Conservation (phyloP, 2,329 filamentous ascomycete genomes). For the Xylariaceae sp. region DNA sequence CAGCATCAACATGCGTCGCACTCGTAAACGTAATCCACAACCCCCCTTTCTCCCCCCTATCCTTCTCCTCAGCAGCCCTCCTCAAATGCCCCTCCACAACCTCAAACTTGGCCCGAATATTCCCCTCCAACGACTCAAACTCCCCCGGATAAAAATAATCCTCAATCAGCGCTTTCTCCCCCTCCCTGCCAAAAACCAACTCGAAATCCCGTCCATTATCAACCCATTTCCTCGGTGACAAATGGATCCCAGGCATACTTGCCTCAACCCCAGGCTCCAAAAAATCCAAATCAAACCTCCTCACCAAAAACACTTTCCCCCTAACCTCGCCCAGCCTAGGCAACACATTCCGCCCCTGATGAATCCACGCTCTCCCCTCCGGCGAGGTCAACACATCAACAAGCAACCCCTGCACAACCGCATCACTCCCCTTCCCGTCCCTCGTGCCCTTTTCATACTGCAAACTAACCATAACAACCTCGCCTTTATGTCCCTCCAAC, state of each 20-base stretch:
- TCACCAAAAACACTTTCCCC: constrained; percentile 36
- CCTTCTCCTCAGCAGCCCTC: constrained; percentile 35
- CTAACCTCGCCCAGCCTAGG: constrained; percentile 21
- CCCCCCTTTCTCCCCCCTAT: constrained; percentile 16
- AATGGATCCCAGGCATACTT: constrained; percentile 42
- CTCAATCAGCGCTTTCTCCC: constrained; percentile 42
- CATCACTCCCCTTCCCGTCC: constrained; percentile 32
- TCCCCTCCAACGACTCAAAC: constrained; percentile 31
- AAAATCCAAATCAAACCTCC: constrained; percentile 39
- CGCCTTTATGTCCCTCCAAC: constrained; percentile 42
- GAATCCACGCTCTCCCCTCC: constrained; percentile 37
- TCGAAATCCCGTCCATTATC: constrained; percentile 39
- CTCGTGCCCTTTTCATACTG: constrained; percentile 41
- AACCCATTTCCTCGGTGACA: constrained; percentile 40
- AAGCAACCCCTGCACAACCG: constrained; percentile 35
- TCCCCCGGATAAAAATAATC: constrained; percentile 43
- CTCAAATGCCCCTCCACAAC: constrained; percentile 37
- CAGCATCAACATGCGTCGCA: constrained; percentile 37
- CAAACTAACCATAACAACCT: constrained; percentile 43
- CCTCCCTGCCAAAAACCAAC: constrained; percentile 38
- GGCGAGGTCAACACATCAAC: constrained; percentile 36
- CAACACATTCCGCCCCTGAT: constrained; percentile 18
- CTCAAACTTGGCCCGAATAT: constrained; percentile 42
- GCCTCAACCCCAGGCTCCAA: constrained; percentile 29
- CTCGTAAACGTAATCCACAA: constrained; percentile 46